A percentile compares a stretch with the other conserved stretches of the same genome.
phyloP scores from a whole-genome alignment of 2,329 filamentous ascomycete genomes.

The Sporothrix humicola region DNA sequence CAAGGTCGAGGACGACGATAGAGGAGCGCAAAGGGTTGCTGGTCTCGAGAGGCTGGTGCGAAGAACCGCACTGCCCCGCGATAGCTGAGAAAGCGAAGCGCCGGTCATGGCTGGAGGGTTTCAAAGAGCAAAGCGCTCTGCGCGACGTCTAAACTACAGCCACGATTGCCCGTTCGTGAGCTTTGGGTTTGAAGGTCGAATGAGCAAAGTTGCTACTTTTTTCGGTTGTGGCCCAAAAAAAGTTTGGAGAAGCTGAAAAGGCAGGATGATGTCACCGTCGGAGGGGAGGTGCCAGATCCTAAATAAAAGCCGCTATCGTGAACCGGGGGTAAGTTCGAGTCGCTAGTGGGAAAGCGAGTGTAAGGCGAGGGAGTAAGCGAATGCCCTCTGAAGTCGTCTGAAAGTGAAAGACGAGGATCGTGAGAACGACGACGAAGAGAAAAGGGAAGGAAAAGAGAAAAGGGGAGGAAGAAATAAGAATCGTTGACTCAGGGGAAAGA shows the following conservation, averaged over 20 bases:
- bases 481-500: background rate
- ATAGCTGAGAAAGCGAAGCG: slow-evolving; percentile 23
- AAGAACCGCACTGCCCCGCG: slow-evolving; percentile 25
- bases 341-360: slow-evolving; percentile 24
- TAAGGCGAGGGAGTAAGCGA: slow-evolving; percentile 8
- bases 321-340: background rate
- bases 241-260: background rate
- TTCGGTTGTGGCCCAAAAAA: background rate
- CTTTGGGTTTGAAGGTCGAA: background rate
- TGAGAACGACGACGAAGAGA: background rate
- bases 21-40: background rate
- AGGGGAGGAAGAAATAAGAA: background rate
- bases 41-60: background rate
- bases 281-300: slow-evolving; percentile 19
- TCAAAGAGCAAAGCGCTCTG: background rate
- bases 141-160: background rate
- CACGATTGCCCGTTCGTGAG: background rate
- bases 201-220: background rate
- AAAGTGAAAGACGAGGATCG: background rate
- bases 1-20: background rate
- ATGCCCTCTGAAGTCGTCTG: slow-evolving; percentile 13
- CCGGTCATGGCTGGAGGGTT: slow-evolving; percentile 30
- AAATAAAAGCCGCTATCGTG: slow-evolving; percentile 31
- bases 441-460: background rate
- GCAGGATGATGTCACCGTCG: slow-evolving; percentile 30